Base-by-base conservation (phyloP, 2,329 filamentous ascomycete genomes). In the Colletotrichum higginsianum region DNA sequence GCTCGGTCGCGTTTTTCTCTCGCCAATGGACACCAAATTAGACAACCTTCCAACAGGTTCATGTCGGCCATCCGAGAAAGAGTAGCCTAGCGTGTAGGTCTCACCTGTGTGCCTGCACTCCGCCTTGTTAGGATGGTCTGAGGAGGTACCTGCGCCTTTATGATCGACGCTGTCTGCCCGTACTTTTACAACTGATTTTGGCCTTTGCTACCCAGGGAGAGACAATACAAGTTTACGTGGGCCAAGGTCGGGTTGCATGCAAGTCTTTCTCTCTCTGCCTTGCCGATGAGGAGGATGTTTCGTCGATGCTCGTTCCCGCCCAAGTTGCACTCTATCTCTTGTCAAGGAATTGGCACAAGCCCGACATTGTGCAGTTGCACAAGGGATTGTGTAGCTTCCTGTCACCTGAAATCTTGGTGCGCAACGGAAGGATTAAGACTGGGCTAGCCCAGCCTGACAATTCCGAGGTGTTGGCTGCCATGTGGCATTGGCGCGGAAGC, bases 191-290 rank as follows among this genome's bases (percentile, higher is more conserved):
- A 13, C 23, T 42, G n/a, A 30, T 21, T 23, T 6, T 26, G 40
- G 18, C 21, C 13, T 21, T 49, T 7, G 12, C 26, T 8, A 50
- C 16, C 26, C 26, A 26, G 18, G 9, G 44, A 23, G 11, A n/a
- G 49, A 38, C n/a, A 38, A 7, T 11, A n/a, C 44, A 21, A 21
- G 21, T 49, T 38, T 23, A 21, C 46, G 18, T 35, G 35, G 42
- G 44, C 26, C 57, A 61, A 53, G 38, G 53, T 38, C 23, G 16
- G 23, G n/a, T 60, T 52, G 15, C 55, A 40, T 52, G 35, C 50
- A 26, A 61, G 38, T 49, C n/a, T 46, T 16, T 42, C n/a, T 30
- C 30, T n/a, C 18, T 46, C 16, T 42, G n/a, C 42, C 30, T 15
- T 18, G 49, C 35, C 50, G 13, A 65, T 26, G 15, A 38, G 26